These are phyloP conservation scores for Agarophyton chilense DNA, from an alignment of 23 red algal species.

Conservation along the genomic window DNA sequence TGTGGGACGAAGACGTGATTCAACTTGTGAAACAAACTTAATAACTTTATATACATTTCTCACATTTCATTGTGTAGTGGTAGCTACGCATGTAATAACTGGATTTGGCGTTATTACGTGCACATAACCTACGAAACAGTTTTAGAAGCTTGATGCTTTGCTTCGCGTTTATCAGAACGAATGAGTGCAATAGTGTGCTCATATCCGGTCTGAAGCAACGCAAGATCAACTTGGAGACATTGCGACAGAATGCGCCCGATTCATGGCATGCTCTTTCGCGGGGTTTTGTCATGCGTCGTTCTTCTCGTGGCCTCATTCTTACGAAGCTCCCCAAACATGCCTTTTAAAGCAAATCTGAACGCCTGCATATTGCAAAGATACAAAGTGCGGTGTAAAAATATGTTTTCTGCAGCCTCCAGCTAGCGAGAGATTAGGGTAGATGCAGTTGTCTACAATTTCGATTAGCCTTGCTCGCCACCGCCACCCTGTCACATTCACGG, in stretches of 20 bases:
- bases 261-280: constrained; percentile 7
- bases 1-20: constrained; percentile 94
- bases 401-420: no score
- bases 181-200: constrained; percentile 12
- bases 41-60: no score
- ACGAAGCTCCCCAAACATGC: constrained; percentile 36
- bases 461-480: no score
- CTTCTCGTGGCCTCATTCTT: constrained; percentile 54
- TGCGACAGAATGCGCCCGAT: constrained; percentile 70
- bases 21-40: constrained; percentile 90
- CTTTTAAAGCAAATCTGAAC: background rate
- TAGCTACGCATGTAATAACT: no score
- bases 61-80: background rate
- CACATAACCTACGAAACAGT: no score
- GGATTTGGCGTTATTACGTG: no score
- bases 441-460: no score
- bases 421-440: no score
- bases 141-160: background rate
- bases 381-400: no score
- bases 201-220: constrained; percentile 32
- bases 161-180: constrained; percentile 43
- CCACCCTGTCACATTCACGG: background rate
- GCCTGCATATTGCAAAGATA: no score
- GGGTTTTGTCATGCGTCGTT: constrained; percentile 47
- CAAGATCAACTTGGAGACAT: constrained; percentile 45